Conservation (phyloP, 75 land plant genomes). For the Picea glauca region DNA sequence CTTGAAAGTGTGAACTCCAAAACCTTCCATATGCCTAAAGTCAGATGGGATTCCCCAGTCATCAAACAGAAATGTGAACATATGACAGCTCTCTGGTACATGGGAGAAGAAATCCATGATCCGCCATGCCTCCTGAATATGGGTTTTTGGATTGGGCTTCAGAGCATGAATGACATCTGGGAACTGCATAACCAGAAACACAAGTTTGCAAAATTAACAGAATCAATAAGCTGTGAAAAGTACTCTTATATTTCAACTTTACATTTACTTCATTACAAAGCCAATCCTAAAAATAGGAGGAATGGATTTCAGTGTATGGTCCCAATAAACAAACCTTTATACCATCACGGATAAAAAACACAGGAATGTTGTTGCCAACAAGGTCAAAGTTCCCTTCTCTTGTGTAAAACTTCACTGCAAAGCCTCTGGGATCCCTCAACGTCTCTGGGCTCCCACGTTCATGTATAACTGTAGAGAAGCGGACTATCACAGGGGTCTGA, state of each 20-base stretch:
- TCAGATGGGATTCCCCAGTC: slow-evolving; percentile 46
- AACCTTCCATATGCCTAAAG: slow-evolving; percentile 53
- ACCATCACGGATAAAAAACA: slow-evolving; percentile 51
- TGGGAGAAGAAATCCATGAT: slow-evolving; percentile 25
- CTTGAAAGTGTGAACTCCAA: slow-evolving; percentile 45
- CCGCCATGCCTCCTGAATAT: slow-evolving; percentile 49
- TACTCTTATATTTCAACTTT: too few species aligned
- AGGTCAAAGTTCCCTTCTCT: slow-evolving; percentile 42
- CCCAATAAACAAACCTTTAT: slow-evolving; percentile 9
- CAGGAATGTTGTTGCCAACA: slow-evolving; percentile 59
- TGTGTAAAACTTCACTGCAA: slow-evolving; percentile 44
- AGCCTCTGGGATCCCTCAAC: slow-evolving; percentile 38
- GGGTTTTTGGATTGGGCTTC: slow-evolving; percentile 52
- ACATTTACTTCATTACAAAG: too few species aligned
- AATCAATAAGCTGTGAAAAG: too few species aligned
- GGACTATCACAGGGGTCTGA: slow-evolving; percentile 41
- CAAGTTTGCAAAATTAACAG: too few species aligned
- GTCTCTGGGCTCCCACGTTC: slow-evolving; percentile 54
- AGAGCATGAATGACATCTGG: slow-evolving; percentile 48
- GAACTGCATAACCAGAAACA: slow-evolving; percentile 25
- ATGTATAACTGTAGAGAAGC: slow-evolving; percentile 50
- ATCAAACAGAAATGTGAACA: slow-evolving; percentile 39
- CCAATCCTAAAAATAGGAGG: too few species aligned
- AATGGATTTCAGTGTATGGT: too few species aligned
- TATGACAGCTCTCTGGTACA: slow-evolving; percentile 36